Evolutionary conservation across 2,329 filamentous ascomycete species (phyloP).

Genomic region (Xylaria sp.): DNA sequence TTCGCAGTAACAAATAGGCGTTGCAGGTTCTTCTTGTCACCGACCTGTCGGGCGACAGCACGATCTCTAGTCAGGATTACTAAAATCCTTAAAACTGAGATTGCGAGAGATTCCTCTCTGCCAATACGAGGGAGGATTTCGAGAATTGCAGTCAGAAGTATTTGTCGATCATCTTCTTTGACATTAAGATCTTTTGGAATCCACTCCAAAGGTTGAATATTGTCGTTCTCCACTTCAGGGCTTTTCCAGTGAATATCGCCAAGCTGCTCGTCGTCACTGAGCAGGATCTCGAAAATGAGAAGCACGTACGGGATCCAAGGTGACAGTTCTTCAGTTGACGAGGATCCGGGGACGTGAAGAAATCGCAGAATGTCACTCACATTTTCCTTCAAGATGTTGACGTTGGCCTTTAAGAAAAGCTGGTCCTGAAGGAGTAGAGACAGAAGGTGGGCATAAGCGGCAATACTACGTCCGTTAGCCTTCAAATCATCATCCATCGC

Average conservation of each 20-base stretch:
- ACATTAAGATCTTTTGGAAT: slow-evolving; percentile 67
- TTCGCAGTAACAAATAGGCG: slow-evolving; percentile 94
- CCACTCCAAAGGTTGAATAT: slow-evolving; percentile 60
- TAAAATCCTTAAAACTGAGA: slow-evolving; percentile 81
- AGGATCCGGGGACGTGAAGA: slow-evolving; percentile 71
- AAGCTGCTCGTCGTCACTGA: slow-evolving; percentile 89
- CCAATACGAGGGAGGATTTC: slow-evolving; percentile 84
- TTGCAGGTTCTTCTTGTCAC: slow-evolving; percentile 87
- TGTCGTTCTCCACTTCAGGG: slow-evolving; percentile 57
- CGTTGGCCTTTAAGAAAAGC: slow-evolving; percentile 77
- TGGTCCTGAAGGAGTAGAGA: slow-evolving; percentile 86
- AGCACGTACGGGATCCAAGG: slow-evolving; percentile 93
- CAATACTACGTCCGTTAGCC: slow-evolving; percentile 66
- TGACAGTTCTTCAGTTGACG: slow-evolving; percentile 77
- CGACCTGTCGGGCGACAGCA: slow-evolving; percentile 74
- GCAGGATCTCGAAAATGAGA: slow-evolving; percentile 84
- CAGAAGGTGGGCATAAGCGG: slow-evolving; percentile 89
- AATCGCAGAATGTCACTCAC: slow-evolving; percentile 79
- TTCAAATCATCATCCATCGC: slow-evolving; percentile 66
- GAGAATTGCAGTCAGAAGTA: slow-evolving; percentile 77
- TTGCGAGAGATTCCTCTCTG: slow-evolving; percentile 83
- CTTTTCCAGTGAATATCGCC: slow-evolving; percentile 72
- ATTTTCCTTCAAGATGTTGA: slow-evolving; percentile 76
- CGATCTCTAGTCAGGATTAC: slow-evolving; percentile 86
- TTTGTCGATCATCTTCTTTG: slow-evolving; percentile 67